phyloP scores from a whole-genome alignment of 345 rosid genomes.

The Anastatica hierochuntica region DNA sequence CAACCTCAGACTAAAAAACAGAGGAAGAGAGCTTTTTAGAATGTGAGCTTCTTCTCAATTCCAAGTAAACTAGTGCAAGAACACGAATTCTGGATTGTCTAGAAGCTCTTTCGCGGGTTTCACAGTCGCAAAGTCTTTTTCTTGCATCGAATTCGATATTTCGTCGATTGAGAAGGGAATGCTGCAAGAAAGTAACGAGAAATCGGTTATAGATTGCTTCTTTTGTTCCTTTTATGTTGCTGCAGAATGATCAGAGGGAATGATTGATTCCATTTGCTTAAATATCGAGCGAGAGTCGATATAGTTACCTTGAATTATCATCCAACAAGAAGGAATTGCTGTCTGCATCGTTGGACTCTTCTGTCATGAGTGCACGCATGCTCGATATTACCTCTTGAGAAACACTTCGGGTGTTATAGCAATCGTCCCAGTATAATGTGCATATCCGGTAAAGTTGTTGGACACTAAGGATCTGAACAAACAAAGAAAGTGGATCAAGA shows the following conservation, averaged over 20 bases:
- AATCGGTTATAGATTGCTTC: not conserved
- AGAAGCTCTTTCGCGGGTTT: slow-evolving; percentile 70
- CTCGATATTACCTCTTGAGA: slow-evolving; percentile 84
- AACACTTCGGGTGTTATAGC: slow-evolving; percentile 91
- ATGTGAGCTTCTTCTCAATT: slow-evolving; percentile 30
- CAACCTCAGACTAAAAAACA: slow-evolving; percentile 21
- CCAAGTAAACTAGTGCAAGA: slow-evolving; percentile 47
- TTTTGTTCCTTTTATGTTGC: too few species aligned
- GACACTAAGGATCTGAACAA: slow-evolving; percentile 74
- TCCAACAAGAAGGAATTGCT: slow-evolving; percentile 92
- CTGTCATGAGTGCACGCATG: slow-evolving; percentile 96
- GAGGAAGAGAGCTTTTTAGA: slow-evolving; percentile 23
- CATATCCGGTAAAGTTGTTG: slow-evolving; percentile 97
- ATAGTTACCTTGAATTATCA: slow-evolving; percentile 67
- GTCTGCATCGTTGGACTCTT: slow-evolving; percentile 76
- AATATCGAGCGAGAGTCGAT: not conserved
- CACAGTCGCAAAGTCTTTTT: slow-evolving; percentile 75
- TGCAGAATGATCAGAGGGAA: too few species aligned
- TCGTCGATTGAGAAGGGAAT: slow-evolving; percentile 97
- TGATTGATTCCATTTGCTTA: too few species aligned
- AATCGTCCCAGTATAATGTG: slow-evolving; percentile 94
- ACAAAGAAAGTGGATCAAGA: slow-evolving; percentile 6
- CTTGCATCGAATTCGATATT: slow-evolving; percentile 65
- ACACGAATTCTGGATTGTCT: slow-evolving; percentile 70
- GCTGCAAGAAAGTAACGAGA: slow-evolving; percentile 27